Conservation (phyloP, 2,329 filamentous ascomycete species). For the Thermochaetoides dissita region DNA sequence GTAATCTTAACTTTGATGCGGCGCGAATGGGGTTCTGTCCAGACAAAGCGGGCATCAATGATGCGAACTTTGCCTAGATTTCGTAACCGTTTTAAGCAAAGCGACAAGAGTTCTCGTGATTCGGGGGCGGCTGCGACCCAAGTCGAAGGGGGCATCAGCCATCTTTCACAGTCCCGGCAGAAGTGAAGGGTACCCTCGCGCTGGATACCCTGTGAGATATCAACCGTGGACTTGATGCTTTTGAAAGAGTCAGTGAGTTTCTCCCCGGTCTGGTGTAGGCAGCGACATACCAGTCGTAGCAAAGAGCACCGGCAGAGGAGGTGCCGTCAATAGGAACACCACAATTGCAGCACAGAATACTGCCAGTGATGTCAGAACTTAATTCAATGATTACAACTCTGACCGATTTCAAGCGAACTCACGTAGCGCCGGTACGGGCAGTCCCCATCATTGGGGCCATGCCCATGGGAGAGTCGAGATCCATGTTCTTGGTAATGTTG, state of each 20-base stretch:
- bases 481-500: constrained; percentile 12
- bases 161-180: constrained; percentile 89
- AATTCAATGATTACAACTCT: neutral
- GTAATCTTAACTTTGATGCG: constrained; percentile 92
- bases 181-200: constrained; percentile 80
- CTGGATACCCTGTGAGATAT: constrained; percentile 83
- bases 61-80: constrained; percentile 83
- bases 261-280: neutral
- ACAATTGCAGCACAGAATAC: constrained; percentile 97
- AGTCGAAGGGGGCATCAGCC: constrained; percentile 71
- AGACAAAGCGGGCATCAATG: constrained; percentile 91
- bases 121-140: constrained; percentile 80
- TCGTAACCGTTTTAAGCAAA: constrained; percentile 78
- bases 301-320: constrained; percentile 69
- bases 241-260: neutral
- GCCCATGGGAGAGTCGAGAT: constrained; percentile 20
- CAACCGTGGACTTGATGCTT: constrained; percentile 72
- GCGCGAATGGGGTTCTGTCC: constrained; percentile 94
- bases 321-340: constrained; percentile 92
- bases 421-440: constrained; percentile 20
- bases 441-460: constrained; percentile 16
- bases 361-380: constrained; percentile 20
- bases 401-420: constrained; percentile 4
- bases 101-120: constrained; percentile 78
- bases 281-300: constrained; percentile 58